These are phyloP conservation scores for Holtermanniella nyarrowii DNA, from an alignment of 768 basidiomycete species.

Conservation along the genomic window DNA sequence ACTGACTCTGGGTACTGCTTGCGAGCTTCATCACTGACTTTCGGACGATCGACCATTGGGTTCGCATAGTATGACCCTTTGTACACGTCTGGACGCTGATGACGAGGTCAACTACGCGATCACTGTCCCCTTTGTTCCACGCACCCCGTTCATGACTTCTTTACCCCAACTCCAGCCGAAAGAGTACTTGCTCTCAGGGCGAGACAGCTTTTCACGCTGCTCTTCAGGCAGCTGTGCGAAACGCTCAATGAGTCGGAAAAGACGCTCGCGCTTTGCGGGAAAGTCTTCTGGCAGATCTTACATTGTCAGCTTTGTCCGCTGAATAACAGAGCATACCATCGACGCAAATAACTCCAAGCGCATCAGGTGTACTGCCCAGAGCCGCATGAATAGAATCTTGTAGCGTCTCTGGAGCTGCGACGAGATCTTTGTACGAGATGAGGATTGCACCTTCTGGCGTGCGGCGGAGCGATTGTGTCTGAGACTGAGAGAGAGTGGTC, in stretches of 20 bases:
- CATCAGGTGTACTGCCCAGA: slow-evolving; percentile 67
- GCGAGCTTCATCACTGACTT: slow-evolving; percentile 52
- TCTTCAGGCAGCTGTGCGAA: slow-evolving; percentile 64
- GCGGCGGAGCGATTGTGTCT: not conserved
- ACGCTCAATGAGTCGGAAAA: slow-evolving; percentile 63
- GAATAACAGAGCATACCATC: slow-evolving; percentile 30
- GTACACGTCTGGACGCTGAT: slow-evolving; percentile 53
- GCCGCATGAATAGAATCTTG: slow-evolving; percentile 54
- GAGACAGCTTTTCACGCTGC: slow-evolving; percentile 62
- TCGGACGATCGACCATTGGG: slow-evolving; percentile 57
- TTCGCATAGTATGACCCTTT: slow-evolving; percentile 94
- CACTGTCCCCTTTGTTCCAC: not conserved
- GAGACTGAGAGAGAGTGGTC: not conserved
- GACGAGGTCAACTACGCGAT: not conserved
- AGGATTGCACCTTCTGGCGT: slow-evolving; percentile 48
- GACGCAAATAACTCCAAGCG: slow-evolving; percentile 65
- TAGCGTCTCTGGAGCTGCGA: slow-evolving; percentile 50
- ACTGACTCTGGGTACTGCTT: slow-evolving; percentile 54
- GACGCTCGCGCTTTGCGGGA: slow-evolving; percentile 52
- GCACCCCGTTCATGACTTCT: slow-evolving; percentile 88
- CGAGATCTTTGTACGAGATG: slow-evolving; percentile 55
- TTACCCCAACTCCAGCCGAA: slow-evolving; percentile 99
- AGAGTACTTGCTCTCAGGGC: slow-evolving; percentile 66
- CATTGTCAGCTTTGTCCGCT: not conserved
- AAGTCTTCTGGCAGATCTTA: slow-evolving; percentile 64